Percentiles rank a stretch among this genome's conserved stretches.
Evolutionary conservation across 441 rosid genomes (phyloP).

Genomic region (Gossypium laxum): DNA sequence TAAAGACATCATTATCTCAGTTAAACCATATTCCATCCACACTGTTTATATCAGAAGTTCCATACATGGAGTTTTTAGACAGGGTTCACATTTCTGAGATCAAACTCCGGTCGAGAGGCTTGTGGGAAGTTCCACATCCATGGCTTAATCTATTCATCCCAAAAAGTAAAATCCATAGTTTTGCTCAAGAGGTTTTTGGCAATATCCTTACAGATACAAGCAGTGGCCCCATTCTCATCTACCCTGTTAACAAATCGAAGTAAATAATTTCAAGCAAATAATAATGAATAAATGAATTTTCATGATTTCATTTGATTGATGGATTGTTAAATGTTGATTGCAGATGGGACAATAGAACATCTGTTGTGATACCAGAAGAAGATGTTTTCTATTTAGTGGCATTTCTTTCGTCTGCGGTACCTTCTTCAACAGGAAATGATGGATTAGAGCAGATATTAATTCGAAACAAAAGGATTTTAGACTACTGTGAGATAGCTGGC

Average conservation of each 20-base stretch:
- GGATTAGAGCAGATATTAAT: slow-evolving; percentile 55
- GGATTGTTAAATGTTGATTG: slow-evolving; percentile 16
- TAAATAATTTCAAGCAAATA: slow-evolving; percentile 22
- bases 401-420: slow-evolving; percentile 74
- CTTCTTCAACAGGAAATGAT: slow-evolving; percentile 59
- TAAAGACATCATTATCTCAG: slow-evolving; percentile 40
- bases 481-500: slow-evolving; percentile 42
- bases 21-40: slow-evolving; percentile 63
- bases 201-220: slow-evolving; percentile 68
- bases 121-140: slow-evolving; percentile 97
- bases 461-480: slow-evolving; percentile 59
- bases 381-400: slow-evolving; percentile 88
- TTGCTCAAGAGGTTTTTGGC: slow-evolving; percentile 69
- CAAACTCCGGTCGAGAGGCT: slow-evolving; percentile 64
- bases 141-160: slow-evolving; percentile 93
- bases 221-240: slow-evolving; percentile 87
- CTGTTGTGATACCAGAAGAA: slow-evolving; percentile 72
- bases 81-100: slow-evolving; percentile 81
- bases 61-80: slow-evolving; percentile 71
- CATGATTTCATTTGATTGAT: slow-evolving; percentile 8
- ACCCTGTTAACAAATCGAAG: slow-evolving; percentile 87
- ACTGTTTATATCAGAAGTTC: slow-evolving; percentile 60
- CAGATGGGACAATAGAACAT: slow-evolving; percentile 95
- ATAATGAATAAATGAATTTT: neutral
- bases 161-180: slow-evolving; percentile 48